Percentiles rank a stretch among this genome's conserved stretches.
Conservation (phyloP, 75 land plant species). For the Selaginella moellendorffii region DNA sequence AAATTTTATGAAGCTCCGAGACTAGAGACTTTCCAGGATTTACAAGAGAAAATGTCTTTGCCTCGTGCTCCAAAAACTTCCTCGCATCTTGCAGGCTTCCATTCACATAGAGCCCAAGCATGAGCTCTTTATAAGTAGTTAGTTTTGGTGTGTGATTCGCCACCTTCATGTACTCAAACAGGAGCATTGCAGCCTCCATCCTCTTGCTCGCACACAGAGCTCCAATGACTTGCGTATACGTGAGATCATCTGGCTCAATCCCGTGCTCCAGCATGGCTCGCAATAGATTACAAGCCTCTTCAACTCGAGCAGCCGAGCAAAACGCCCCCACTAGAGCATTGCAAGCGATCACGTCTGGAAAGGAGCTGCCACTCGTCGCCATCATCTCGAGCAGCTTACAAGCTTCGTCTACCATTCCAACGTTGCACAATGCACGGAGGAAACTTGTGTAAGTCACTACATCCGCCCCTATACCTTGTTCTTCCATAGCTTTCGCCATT, state of each 20-base stretch:
- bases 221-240: neutral
- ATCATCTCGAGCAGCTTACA: neutral
- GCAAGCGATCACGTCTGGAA: neutral
- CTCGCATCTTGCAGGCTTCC: neutral
- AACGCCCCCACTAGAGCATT: neutral
- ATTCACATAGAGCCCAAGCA: neutral
- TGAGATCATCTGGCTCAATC: neutral
- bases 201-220: neutral
- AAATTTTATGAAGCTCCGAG: neutral
- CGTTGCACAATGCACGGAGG: neutral
- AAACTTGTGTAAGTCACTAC: constrained; percentile 25
- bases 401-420: neutral
- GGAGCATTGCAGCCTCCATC: neutral
- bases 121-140: neutral
- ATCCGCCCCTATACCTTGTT: constrained; percentile 28
- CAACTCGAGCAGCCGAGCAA: neutral
- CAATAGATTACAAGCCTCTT: neutral
- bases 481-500: neutral
- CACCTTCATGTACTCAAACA: neutral
- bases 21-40: neutral
- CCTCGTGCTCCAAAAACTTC: neutral
- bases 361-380: neutral
- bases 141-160: neutral
- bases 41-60: neutral
- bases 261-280: neutral